phyloP scores from a whole-genome alignment of 352 stramenopile genomes.

The Discostella stelligera region DNA sequence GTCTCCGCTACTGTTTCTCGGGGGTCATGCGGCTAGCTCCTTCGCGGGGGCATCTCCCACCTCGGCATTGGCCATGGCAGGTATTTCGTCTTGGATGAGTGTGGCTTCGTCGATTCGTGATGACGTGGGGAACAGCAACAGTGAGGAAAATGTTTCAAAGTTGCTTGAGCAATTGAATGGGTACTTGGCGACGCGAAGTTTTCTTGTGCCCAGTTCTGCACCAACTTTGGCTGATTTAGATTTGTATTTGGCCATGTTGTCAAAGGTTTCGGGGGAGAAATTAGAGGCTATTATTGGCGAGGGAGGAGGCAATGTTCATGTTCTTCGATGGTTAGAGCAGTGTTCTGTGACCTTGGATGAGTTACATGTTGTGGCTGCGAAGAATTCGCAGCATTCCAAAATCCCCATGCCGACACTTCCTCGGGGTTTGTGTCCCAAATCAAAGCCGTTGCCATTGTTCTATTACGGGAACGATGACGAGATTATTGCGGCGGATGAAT shows the following conservation, averaged over 20 bases:
- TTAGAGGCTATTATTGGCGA: constrained; percentile 13
- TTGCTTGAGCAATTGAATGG: constrained; percentile 56
- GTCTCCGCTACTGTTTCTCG: constrained; percentile 47
- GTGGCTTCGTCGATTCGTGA: constrained; percentile 52
- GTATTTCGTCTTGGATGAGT: constrained; percentile 69
- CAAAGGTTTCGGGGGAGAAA: constrained; percentile 10
- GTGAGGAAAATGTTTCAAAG: constrained; percentile 7
- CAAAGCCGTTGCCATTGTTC: constrained; percentile 50
- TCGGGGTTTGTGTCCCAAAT: constrained; percentile 15
- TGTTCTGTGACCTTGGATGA: constrained; percentile 36
- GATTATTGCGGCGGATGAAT: constrained; percentile 6
- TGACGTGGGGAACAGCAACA: background rate
- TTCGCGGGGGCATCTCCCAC: constrained; percentile 29
- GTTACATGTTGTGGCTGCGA: constrained; percentile 16
- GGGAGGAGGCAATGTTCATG: constrained; percentile 18
- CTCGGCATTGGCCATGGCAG: constrained; percentile 53
- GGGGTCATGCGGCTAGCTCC: constrained; percentile 48
- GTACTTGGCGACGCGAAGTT: constrained; percentile 60
- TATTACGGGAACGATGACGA: constrained; percentile 60
- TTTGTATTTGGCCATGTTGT: constrained; percentile 50
- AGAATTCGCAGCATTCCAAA: constrained; percentile 23
- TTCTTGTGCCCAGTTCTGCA: constrained; percentile 54
- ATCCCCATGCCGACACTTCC: constrained; percentile 14
- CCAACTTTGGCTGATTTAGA: constrained; percentile 67
- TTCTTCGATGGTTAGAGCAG: constrained; percentile 55